Conservation (phyloP, 2,329 filamentous ascomycete genomes). For the Trichophyton schoenleinii region DNA sequence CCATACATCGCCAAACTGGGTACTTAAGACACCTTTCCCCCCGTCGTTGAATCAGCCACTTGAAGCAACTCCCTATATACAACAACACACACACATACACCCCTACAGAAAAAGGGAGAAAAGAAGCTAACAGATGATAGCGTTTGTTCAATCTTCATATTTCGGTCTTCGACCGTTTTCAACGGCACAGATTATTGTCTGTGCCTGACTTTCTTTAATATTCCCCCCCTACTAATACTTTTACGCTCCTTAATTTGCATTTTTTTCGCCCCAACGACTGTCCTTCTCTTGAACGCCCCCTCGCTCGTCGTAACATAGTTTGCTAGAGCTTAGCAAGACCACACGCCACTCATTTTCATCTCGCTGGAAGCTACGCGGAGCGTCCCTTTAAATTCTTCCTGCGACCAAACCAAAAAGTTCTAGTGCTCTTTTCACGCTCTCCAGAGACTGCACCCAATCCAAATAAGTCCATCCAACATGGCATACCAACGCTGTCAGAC, state of each 20-base stretch:
- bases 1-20: conserved; percentile 26
- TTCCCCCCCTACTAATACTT: conserved; percentile 39
- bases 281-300: conserved; percentile 37
- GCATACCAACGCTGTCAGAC: conserved; percentile 41
- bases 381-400: conserved; percentile 14
- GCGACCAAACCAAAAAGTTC: not conserved
- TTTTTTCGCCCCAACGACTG: conserved; percentile 31
- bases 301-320: conserved; percentile 27
- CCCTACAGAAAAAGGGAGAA: not conserved
- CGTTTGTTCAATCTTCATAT: not conserved
- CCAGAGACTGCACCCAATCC: not conserved
- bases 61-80: too few relatives aligned
- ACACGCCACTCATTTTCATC: conserved; percentile 23
- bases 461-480: conserved; percentile 33
- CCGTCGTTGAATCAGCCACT: too few relatives aligned
- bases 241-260: conserved; percentile 41
- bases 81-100: too few relatives aligned
- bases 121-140: not conserved
- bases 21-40: conserved; percentile 20
- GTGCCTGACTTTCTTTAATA: conserved; percentile 35
- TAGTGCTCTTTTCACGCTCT: conserved; percentile 7
- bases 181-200: conserved; percentile 29
- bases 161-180: conserved; percentile 18
- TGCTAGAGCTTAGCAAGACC: conserved; percentile 11
- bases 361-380: conserved; percentile 24